A percentile compares a stretch with the other conserved stretches of the same genome.
Evolutionary conservation across 345 rosid species (phyloP).

Genomic region (Camelina neglecta): DNA sequence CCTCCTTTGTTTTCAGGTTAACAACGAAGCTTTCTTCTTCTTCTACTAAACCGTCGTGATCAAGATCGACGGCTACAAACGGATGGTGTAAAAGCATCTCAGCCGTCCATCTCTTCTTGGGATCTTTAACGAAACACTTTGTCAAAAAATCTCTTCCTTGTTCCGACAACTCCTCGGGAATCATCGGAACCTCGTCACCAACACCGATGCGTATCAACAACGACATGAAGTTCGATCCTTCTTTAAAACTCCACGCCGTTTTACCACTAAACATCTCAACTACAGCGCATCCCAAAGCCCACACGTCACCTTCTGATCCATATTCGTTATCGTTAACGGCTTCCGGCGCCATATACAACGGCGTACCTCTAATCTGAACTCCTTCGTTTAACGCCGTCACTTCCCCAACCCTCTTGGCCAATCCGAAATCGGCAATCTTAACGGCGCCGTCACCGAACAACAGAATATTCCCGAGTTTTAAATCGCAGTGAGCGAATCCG

Average conservation of each 20-base stretch:
- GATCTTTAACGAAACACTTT: slow-evolving; percentile 66
- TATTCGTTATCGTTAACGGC: slow-evolving; percentile 59
- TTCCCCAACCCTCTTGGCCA: slow-evolving; percentile 54
- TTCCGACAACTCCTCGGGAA: slow-evolving; percentile 63
- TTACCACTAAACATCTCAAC: slow-evolving; percentile 79
- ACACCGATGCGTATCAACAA: slow-evolving; percentile 64
- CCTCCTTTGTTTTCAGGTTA: slow-evolving; percentile 26
- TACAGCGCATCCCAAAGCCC: slow-evolving; percentile 85
- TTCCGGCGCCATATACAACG: slow-evolving; percentile 82
- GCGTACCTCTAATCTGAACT: slow-evolving; percentile 68
- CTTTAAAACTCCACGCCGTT: slow-evolving; percentile 60
- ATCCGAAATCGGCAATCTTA: slow-evolving; percentile 81
- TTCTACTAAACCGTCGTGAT: slow-evolving; percentile 18
- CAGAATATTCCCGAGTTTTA: slow-evolving; percentile 65
- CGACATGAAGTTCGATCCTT: slow-evolving; percentile 44
- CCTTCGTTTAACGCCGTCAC: slow-evolving; percentile 29
- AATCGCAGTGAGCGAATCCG: slow-evolving; percentile 77
- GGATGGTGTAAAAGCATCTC: slow-evolving; percentile 80
- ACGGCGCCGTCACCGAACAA: slow-evolving; percentile 51
- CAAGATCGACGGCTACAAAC: slow-evolving; percentile 51
- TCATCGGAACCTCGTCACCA: slow-evolving; percentile 58
- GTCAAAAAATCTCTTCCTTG: slow-evolving; percentile 73
- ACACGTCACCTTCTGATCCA: slow-evolving; percentile 77
- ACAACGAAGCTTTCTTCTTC: slow-evolving; percentile 1
- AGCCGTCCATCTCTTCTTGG: slow-evolving; percentile 67